Percentiles rank a stretch among this genome's conserved stretches.
Evolutionary conservation across 345 rosid species (phyloP).

Genomic region (Aquilaria sinensis): DNA sequence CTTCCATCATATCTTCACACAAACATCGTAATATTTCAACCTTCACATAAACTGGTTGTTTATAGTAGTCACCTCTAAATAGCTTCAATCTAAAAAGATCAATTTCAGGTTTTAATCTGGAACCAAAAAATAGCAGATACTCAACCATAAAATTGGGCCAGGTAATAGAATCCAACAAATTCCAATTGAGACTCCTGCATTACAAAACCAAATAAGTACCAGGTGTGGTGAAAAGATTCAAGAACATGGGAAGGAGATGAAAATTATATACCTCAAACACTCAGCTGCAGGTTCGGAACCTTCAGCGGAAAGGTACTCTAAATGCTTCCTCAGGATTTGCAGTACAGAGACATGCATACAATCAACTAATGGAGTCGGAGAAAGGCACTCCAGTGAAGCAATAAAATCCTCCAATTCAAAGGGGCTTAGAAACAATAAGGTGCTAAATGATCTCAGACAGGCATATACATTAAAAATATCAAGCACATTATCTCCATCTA

Average conservation of each 20-base stretch:
- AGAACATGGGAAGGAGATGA: neutral
- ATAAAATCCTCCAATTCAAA: slow-evolving; percentile 88
- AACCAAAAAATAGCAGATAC: slow-evolving; percentile 64
- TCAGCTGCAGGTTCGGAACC: slow-evolving; percentile 72
- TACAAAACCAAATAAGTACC: slow-evolving; percentile 11
- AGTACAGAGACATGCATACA: slow-evolving; percentile 77
- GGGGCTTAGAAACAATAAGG: slow-evolving; percentile 79
- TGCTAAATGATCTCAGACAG: slow-evolving; percentile 84
- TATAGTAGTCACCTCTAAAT: slow-evolving; percentile 59
- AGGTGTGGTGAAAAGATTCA: neutral
- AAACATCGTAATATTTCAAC: slow-evolving; percentile 63
- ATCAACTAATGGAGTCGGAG: slow-evolving; percentile 62
- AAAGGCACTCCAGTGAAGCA: slow-evolving; percentile 50
- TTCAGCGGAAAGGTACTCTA: slow-evolving; percentile 69
- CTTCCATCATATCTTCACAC: slow-evolving; percentile 78
- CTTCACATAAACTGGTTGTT: slow-evolving; percentile 61
- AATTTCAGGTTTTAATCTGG: slow-evolving; percentile 39
- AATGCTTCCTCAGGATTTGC: slow-evolving; percentile 63
- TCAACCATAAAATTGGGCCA: slow-evolving; percentile 86
- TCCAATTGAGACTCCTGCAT: slow-evolving; percentile 94
- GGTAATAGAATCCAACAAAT: slow-evolving; percentile 64
- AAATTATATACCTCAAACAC: slow-evolving; percentile 74
- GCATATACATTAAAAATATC: slow-evolving; percentile 74
- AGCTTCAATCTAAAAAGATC: slow-evolving; percentile 54
- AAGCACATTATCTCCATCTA: slow-evolving; percentile 56